phyloP scores from a whole-genome alignment of 1,284 basidiomycete genomes.

The Heterobasidion irregulare region DNA sequence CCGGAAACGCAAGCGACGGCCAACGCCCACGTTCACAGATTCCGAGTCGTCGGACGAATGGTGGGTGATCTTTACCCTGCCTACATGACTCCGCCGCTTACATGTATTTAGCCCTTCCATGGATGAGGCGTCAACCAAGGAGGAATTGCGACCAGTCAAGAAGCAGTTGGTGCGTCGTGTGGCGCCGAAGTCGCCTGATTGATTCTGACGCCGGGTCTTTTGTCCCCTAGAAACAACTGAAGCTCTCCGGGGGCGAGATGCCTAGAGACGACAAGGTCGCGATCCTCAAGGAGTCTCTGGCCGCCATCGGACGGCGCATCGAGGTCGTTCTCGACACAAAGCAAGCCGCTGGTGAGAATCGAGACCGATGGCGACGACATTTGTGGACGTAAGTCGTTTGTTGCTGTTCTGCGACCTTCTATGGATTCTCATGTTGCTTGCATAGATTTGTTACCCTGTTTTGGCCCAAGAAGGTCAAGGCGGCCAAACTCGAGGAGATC shows the following conservation, averaged over 20 bases:
- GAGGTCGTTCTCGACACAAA: slow-evolving; percentile 78
- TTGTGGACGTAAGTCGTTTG: slow-evolving; percentile 79
- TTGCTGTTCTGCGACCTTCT: slow-evolving; percentile 1
- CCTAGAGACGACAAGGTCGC: slow-evolving; percentile 92
- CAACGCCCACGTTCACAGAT: slow-evolving; percentile 89
- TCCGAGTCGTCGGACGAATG: slow-evolving; percentile 85
- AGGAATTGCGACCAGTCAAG: slow-evolving; percentile 94
- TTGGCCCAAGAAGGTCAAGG: slow-evolving; percentile 96
- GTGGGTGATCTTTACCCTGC: slow-evolving; percentile 32
- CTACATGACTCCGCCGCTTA: neutral
- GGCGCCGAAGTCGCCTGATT: neutral
- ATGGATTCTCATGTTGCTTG: slow-evolving; percentile 2
- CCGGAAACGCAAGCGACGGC: slow-evolving; percentile 77
- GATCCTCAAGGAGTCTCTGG: slow-evolving; percentile 92
- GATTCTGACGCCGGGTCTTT: neutral
- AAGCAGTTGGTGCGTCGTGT: slow-evolving; percentile 72
- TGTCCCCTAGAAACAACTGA: slow-evolving; percentile 78
- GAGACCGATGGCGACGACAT: slow-evolving; percentile 85
- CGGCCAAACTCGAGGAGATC: slow-evolving; percentile 85
- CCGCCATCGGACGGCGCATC: slow-evolving; percentile 90
- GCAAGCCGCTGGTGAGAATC: slow-evolving; percentile 68
- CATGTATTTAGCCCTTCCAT: slow-evolving; percentile 68
- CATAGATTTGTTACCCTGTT: slow-evolving; percentile 86
- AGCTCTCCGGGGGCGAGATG: slow-evolving; percentile 87
- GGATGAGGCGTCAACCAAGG: slow-evolving; percentile 94